Evolutionary conservation across 352 stramenopile genomes (phyloP).

Genomic region (Pythium utonaiense): DNA sequence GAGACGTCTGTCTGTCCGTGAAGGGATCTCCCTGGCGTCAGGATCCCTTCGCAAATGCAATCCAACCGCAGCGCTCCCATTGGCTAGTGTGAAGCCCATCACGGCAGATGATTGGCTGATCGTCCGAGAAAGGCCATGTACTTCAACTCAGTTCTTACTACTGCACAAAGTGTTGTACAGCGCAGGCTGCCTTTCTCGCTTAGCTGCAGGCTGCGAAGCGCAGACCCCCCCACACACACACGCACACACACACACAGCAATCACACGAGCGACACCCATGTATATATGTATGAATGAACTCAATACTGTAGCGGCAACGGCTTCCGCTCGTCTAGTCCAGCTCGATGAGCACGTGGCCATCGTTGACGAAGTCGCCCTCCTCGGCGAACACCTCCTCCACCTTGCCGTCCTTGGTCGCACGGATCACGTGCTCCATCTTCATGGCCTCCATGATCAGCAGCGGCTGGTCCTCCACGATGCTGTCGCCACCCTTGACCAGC

Average conservation of each 20-base stretch:
- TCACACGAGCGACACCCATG: too few relatives aligned
- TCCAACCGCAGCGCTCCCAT: neutral
- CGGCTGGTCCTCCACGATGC: slow-evolving; percentile 84
- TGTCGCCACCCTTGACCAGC: slow-evolving; percentile 82
- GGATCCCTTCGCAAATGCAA: neutral
- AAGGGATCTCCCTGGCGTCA: neutral
- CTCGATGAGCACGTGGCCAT: slow-evolving; percentile 71
- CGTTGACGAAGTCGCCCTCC: slow-evolving; percentile 70
- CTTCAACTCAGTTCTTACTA: neutral
- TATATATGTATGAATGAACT: neutral
- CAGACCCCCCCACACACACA: neutral
- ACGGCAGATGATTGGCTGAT: neutral
- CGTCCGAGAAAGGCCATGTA: neutral
- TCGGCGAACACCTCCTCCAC: slow-evolving; percentile 72
- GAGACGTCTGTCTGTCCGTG: neutral
- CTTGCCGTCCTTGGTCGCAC: slow-evolving; percentile 62
- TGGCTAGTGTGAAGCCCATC: neutral
- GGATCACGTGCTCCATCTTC: slow-evolving; percentile 95
- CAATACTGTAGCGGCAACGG: neutral
- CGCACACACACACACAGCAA: neutral
- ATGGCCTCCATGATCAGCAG: slow-evolving; percentile 96
- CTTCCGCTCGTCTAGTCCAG: slow-evolving; percentile 31
- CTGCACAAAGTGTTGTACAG: too few relatives aligned
- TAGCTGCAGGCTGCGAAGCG: too few relatives aligned
- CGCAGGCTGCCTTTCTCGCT: too few relatives aligned